Percentiles rank a stretch among this genome's conserved stretches.
Conservation (phyloP, 805 yeast species). For the Ogataea nitratoaversa region DNA sequence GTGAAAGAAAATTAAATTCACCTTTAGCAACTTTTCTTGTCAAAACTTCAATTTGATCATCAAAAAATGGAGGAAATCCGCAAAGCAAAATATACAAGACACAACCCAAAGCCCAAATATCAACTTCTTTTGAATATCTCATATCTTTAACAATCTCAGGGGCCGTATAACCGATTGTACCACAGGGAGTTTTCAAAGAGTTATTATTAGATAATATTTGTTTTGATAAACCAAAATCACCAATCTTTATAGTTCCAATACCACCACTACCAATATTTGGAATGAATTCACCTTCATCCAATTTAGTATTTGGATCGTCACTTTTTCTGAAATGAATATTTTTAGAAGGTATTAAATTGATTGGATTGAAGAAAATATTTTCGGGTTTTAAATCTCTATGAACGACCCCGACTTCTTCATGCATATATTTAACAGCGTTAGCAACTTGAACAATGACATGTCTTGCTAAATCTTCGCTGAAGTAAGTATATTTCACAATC, state of each 20-base stretch:
- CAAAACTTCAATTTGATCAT: conserved; percentile 67
- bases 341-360: conserved; percentile 44
- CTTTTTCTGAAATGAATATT: conserved; percentile 44
- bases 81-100: conserved; percentile 88
- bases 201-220: conserved; percentile 82
- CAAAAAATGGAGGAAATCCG: conserved; percentile 98
- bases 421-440: conserved; percentile 63
- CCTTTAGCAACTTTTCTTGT: conserved; percentile 81
- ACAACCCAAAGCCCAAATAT: conserved; percentile 99
- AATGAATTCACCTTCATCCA: conserved; percentile 82
- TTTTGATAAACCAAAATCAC: conserved; percentile 94
- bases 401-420: conserved; percentile 69
- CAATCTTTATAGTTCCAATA: conserved; percentile 83
- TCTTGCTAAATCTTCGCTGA: conserved; percentile 66
- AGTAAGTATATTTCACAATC: conserved; percentile 72
- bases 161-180: conserved; percentile 97
- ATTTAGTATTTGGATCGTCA: conserved; percentile 66
- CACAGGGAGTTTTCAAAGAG: conserved; percentile 91
- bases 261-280: conserved; percentile 90
- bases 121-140: conserved; percentile 88
- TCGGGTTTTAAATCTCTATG: conserved; percentile 86
- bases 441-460: conserved; percentile 74
- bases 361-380: conserved; percentile 62
- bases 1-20: conserved; percentile 67
- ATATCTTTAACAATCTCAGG: conserved; percentile 97